phyloP scores from a whole-genome alignment of 2,329 filamentous ascomycete species.

The Calcarisporium arbuscula region DNA sequence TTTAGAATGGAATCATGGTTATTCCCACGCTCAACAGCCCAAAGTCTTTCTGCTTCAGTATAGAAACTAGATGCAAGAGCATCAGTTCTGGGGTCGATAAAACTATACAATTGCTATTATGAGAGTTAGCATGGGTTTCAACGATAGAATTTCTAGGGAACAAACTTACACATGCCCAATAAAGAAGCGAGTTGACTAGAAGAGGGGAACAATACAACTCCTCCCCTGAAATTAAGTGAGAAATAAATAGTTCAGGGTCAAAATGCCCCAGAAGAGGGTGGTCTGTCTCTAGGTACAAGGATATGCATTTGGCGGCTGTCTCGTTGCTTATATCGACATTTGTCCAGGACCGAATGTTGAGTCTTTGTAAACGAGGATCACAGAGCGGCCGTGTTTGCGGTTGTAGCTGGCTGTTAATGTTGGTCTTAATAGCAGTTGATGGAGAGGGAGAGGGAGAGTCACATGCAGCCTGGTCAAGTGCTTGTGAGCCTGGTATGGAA shows the following conservation, averaged over 20 bases:
- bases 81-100: conserved; percentile 18
- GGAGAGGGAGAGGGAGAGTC: neutral
- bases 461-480: neutral
- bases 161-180: conserved; percentile 25
- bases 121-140: conserved; percentile 1
- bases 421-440: neutral
- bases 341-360: conserved; percentile 29
- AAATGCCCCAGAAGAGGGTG: conserved; percentile 31
- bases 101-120: conserved; percentile 28
- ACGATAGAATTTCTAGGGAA: neutral
- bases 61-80: conserved; percentile 16
- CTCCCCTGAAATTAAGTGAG: conserved; percentile 21
- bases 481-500: neutral
- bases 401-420: too few species aligned
- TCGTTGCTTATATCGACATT: conserved; percentile 21
- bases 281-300: conserved; percentile 30
- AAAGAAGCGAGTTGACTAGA: conserved; percentile 27
- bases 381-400: too few species aligned
- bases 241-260: conserved; percentile 26
- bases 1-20: conserved; percentile 17
- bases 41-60: conserved; percentile 20
- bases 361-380: conserved; percentile 19
- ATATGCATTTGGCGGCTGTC: conserved; percentile 25
- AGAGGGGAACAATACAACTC: conserved; percentile 22
- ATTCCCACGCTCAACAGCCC: conserved; percentile 12